These are phyloP conservation scores for Sporobolomyces pararoseus DNA, from an alignment of 768 basidiomycete species.

Conservation along the genomic window DNA sequence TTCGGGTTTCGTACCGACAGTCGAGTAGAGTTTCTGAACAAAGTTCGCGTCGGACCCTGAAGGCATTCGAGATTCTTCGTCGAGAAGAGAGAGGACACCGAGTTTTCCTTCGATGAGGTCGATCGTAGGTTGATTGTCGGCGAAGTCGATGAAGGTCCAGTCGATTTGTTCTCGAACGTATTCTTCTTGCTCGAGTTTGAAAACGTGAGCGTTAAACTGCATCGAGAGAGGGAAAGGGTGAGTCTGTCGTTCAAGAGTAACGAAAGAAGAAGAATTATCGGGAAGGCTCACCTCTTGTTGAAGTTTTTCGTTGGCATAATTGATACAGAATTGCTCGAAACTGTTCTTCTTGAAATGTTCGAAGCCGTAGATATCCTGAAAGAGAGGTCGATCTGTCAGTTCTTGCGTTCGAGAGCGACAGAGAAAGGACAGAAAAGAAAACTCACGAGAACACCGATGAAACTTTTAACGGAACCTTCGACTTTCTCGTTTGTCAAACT, in stretches of 20 bases:
- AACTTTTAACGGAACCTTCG: constrained; percentile 73
- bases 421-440: too few species aligned
- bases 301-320: constrained; percentile 96
- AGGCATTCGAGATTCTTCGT: constrained; percentile 96
- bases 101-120: constrained; percentile 97
- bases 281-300: constrained; percentile 76
- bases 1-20: constrained; percentile 71
- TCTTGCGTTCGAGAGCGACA: too few species aligned
- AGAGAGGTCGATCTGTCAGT: too few species aligned
- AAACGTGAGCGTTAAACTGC: constrained; percentile 97
- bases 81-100: constrained; percentile 86
- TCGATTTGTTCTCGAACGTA: constrained; percentile 97
- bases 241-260: neutral
- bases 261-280: neutral
- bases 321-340: constrained; percentile 94
- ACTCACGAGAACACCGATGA: constrained; percentile 93
- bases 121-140: constrained; percentile 96
- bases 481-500: constrained; percentile 92
- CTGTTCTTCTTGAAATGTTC: constrained; percentile 54
- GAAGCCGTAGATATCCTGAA: constrained; percentile 50
- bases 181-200: constrained; percentile 98
- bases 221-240: constrained; percentile 2
- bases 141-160: constrained; percentile 98
- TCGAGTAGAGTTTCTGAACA: constrained; percentile 81
- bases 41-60: constrained; percentile 88